Evolutionary conservation across 176 grass and related monocot species (phyloP).

Genomic region (Musa acuminata): DNA sequence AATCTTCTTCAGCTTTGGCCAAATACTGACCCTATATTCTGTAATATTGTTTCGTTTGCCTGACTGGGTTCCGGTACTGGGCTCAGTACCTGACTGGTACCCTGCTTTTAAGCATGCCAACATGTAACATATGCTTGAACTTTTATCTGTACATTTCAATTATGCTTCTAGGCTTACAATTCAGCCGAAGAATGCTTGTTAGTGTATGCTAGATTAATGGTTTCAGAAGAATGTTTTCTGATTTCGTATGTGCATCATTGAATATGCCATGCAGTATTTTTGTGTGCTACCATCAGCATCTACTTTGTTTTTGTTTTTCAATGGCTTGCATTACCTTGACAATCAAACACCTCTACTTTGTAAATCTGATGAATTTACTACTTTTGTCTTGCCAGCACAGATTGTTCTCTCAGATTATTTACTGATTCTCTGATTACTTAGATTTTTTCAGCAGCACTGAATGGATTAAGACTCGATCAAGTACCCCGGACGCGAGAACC

Average conservation of each 20-base stretch:
- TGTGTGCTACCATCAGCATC: neutral
- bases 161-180: too few relatives aligned
- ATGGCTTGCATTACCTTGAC: neutral
- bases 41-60: too few relatives aligned
- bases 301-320: neutral
- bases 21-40: too few relatives aligned
- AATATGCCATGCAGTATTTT: neutral
- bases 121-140: too few relatives aligned
- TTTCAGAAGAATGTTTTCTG: neutral
- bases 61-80: too few relatives aligned
- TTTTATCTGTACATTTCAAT: too few relatives aligned
- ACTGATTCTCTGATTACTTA: neutral
- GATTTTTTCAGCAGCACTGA: neutral
- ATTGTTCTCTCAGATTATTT: neutral
- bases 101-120: too few relatives aligned
- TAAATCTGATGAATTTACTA: too few relatives aligned
- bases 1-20: too few relatives aligned
- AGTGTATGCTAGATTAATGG: too few relatives aligned
- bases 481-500: constrained; percentile 46
- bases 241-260: neutral
- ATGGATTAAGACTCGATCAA: constrained; percentile 39
- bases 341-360: neutral
- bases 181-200: too few relatives aligned
- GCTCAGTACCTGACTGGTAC: too few relatives aligned
- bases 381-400: neutral